Percentiles rank a stretch among this genome's conserved stretches.
These are phyloP conservation scores for Lasiodiplodia citricola DNA, from an alignment of 2,329 filamentous ascomycete genomes.

Conservation along the genomic window DNA sequence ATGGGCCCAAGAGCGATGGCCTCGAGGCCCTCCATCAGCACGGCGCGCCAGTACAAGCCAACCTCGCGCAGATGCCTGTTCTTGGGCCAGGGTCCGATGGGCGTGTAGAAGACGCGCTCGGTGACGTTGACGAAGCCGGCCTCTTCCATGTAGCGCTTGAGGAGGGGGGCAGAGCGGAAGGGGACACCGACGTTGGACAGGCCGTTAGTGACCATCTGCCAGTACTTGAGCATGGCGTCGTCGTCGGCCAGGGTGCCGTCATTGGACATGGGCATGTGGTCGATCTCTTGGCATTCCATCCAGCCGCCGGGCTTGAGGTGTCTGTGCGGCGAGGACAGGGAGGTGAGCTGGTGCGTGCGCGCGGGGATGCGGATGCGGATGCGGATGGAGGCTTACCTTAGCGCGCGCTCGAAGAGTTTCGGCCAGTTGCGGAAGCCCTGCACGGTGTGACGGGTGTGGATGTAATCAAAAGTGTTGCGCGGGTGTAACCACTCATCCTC, in stretches of 20 bases:
- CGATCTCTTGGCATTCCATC: conserved; percentile 62
- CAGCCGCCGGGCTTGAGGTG: conserved; percentile 61
- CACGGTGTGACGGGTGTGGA: conserved; percentile 62
- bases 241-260: conserved; percentile 46
- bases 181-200: conserved; percentile 54
- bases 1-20: conserved; percentile 31
- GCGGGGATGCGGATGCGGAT: not conserved
- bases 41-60: conserved; percentile 32
- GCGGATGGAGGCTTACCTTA: conserved; percentile 40
- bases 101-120: conserved; percentile 58
- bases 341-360: not conserved
- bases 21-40: conserved; percentile 31
- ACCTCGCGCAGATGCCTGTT: conserved; percentile 31
- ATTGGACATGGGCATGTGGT: conserved; percentile 56
- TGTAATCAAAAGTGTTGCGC: conserved; percentile 62
- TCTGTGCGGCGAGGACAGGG: conserved; percentile 34
- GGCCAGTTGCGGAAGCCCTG: conserved; percentile 59
- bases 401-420: conserved; percentile 49
- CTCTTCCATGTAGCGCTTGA: conserved; percentile 55
- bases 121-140: conserved; percentile 60
- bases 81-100: conserved; percentile 62
- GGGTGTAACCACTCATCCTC: conserved; percentile 63
- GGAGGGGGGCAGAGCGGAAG: conserved; percentile 28
- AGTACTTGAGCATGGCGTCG: conserved; percentile 55
- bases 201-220: conserved; percentile 53